phyloP scores from a whole-genome alignment of 257 asterid genomes.

The Solanum appendiculatum region DNA sequence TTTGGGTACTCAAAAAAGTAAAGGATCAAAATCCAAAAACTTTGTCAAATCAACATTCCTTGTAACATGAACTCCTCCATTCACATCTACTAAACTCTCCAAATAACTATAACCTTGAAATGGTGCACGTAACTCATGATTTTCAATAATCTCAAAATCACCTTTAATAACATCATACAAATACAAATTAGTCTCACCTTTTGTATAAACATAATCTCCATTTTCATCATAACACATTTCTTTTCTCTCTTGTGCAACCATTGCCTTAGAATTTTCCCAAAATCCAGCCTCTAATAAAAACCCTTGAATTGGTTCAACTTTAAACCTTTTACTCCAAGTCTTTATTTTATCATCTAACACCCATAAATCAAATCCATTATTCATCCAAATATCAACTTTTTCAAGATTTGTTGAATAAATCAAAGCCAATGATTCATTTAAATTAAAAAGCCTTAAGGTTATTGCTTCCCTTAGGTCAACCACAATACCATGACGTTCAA shows the following conservation, averaged over 20 bases:
- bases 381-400: slow-evolving; percentile 1
- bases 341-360: neutral
- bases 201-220: neutral
- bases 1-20: neutral
- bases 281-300: neutral
- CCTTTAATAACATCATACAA: neutral
- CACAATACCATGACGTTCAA: neutral
- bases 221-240: neutral
- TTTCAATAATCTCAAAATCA: neutral
- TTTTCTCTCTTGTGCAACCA: neutral
- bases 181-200: neutral
- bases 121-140: neutral
- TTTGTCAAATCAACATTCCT: neutral
- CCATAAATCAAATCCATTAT: neutral
- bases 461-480: neutral
- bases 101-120: neutral
- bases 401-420: neutral
- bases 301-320: neutral
- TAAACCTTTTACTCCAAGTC: neutral
- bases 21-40: neutral
- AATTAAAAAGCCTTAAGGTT: neutral
- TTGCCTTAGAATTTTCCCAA: neutral
- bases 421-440: neutral
- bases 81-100: neutral
- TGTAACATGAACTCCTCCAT: neutral